Conservation (phyloP, 139 green algal species). For the Helicosporidium sp. region DNA sequence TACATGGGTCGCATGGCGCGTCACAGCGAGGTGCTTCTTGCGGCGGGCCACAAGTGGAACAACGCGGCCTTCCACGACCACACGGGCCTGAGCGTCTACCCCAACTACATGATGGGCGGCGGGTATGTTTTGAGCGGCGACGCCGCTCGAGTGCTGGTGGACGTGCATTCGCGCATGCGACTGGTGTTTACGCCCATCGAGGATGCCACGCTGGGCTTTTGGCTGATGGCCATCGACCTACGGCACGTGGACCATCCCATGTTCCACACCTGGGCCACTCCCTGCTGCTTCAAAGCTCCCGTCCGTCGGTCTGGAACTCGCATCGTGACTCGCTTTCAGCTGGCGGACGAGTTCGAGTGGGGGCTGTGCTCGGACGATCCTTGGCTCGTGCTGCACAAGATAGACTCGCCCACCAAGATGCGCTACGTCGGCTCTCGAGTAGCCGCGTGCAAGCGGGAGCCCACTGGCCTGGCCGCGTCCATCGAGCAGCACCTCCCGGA, state of each 20-base stretch:
- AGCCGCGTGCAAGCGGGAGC: conserved; percentile 4
- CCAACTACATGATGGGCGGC: conserved; percentile 32
- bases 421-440: conserved; percentile 14
- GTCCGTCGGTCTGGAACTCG: conserved; percentile 11
- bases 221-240: conserved; percentile 32
- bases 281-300: conserved; percentile 33
- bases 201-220: conserved; percentile 30
- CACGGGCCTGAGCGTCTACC: conserved; percentile 25
- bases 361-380: conserved; percentile 15
- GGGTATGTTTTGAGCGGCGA: conserved; percentile 28
- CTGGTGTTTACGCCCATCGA: conserved; percentile 36
- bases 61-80: conserved; percentile 29
- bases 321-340: conserved; percentile 17
- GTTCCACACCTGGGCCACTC: conserved; percentile 19
- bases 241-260: conserved; percentile 23
- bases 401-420: conserved; percentile 35
- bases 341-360: conserved; percentile 17
- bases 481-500: neutral
- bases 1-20: conserved; percentile 29
- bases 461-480: neutral
- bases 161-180: conserved; percentile 16
- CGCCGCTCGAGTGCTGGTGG: conserved; percentile 14
- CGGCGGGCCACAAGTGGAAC: conserved; percentile 32
- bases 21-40: conserved; percentile 24
- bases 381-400: conserved; percentile 33